A percentile compares a stretch with the other conserved stretches of the same genome.
Evolutionary conservation across 352 stramenopile genomes (phyloP).

Genomic region (Aphanomyces stellatus): DNA sequence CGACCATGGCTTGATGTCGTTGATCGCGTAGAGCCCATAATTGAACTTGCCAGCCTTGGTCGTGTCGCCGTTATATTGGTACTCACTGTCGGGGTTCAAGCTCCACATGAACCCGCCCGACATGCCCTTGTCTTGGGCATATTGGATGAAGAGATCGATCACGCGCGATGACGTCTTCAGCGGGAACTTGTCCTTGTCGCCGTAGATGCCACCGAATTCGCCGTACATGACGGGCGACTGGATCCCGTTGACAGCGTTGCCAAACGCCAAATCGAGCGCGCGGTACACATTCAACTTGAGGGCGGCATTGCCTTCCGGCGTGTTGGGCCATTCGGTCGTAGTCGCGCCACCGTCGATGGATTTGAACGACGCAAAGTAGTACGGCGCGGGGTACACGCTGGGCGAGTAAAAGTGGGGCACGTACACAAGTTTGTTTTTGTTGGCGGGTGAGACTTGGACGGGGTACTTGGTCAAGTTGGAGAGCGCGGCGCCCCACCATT

Average conservation of each 20-base stretch:
- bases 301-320: conserved; percentile 41
- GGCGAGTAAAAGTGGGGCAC: conserved; percentile 79
- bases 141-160: conserved; percentile 66
- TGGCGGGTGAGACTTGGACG: conserved; percentile 32
- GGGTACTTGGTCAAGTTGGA: conserved; percentile 65
- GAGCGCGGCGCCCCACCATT: conserved; percentile 77
- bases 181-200: conserved; percentile 35
- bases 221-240: conserved; percentile 63
- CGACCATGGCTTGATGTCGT: conserved; percentile 36
- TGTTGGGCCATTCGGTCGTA: conserved; percentile 58
- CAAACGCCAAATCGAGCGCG: conserved; percentile 62
- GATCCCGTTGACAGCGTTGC: conserved; percentile 35
- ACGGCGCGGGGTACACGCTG: conserved; percentile 58
- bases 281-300: conserved; percentile 44
- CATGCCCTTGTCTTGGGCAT: conserved; percentile 56
- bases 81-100: conserved; percentile 64
- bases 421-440: conserved; percentile 64
- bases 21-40: conserved; percentile 62
- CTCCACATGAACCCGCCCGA: conserved; percentile 70
- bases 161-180: conserved; percentile 59
- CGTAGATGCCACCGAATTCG: conserved; percentile 79
- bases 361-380: conserved; percentile 63
- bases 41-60: conserved; percentile 41
- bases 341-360: conserved; percentile 35
- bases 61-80: conserved; percentile 58